A percentile compares a stretch with the other conserved stretches of the same genome.
Evolutionary conservation across 331 rosid genomes (phyloP).

Genomic region (Rosa hybrid): DNA sequence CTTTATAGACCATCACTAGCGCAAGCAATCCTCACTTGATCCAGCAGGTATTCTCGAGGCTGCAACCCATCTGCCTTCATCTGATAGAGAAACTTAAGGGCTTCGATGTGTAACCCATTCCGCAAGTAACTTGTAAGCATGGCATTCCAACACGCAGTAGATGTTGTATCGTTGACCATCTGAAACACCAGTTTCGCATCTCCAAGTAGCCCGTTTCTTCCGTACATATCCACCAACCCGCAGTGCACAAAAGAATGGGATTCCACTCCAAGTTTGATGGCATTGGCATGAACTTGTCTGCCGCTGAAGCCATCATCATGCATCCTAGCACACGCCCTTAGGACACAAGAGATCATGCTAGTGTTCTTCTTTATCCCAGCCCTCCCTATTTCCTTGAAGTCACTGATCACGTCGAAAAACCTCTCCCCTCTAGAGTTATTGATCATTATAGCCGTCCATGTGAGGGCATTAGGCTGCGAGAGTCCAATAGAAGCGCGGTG

Average conservation of each 20-base stretch:
- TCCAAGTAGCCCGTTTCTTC: neutral
- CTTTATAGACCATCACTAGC: neutral
- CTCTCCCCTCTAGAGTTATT: neutral
- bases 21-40: conserved; percentile 7
- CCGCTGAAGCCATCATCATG: neutral
- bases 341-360: neutral
- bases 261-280: neutral
- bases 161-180: neutral
- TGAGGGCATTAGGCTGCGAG: neutral
- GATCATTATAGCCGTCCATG: neutral
- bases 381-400: neutral
- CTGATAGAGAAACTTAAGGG: neutral
- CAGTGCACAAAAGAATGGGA: neutral
- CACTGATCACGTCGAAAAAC: neutral
- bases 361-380: neutral
- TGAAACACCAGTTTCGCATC: neutral
- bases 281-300: conserved; percentile 7
- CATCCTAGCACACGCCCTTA: conserved; percentile 3
- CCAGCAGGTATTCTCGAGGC: conserved; percentile 1
- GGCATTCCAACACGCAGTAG: conserved; percentile 6
- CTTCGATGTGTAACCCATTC: neutral
- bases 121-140: conserved; percentile 5
- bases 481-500: neutral
- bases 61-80: conserved; percentile 3
- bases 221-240: neutral